Conservation (phyloP, 1,284 basidiomycete genomes). For the Marasmius fiardii region DNA sequence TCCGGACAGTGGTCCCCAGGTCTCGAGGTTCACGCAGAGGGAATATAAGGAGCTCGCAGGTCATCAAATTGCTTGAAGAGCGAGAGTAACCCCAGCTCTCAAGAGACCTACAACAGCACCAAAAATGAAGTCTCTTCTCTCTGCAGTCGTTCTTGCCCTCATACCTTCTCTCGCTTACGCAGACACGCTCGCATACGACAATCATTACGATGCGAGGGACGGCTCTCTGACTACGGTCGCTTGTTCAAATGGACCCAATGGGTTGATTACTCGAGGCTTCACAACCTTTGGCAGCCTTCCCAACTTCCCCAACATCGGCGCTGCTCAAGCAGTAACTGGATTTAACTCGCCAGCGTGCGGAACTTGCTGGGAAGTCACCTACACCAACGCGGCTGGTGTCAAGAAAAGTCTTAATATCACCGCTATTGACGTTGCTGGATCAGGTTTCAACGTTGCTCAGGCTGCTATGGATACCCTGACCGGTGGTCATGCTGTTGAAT, state of each 20-base stretch:
- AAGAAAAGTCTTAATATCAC: conserved; percentile 28
- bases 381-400: conserved; percentile 17
- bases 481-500: conserved; percentile 25
- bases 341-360: conserved; percentile 35
- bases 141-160: neutral
- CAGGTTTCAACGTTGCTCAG: conserved; percentile 32
- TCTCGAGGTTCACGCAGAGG: too few species aligned
- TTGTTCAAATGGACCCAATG: conserved; percentile 50
- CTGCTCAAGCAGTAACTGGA: conserved; percentile 26
- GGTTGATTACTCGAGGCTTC: conserved; percentile 37
- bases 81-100: too few species aligned
- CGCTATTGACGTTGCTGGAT: conserved; percentile 30
- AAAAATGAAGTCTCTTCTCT: conserved; percentile 8
- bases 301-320: conserved; percentile 41
- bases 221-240: conserved; percentile 37
- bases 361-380: conserved; percentile 34
- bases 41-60: too few species aligned
- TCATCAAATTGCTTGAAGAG: too few species aligned
- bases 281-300: conserved; percentile 37
- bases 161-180: conserved; percentile 16
- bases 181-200: conserved; percentile 38
- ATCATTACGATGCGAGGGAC: conserved; percentile 34
- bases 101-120: too few species aligned
- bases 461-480: conserved; percentile 36
- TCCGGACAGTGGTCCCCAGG: too few species aligned